Conservation (phyloP, 495 filamentous ascomycete species). For the Penicillium goetzii region DNA sequence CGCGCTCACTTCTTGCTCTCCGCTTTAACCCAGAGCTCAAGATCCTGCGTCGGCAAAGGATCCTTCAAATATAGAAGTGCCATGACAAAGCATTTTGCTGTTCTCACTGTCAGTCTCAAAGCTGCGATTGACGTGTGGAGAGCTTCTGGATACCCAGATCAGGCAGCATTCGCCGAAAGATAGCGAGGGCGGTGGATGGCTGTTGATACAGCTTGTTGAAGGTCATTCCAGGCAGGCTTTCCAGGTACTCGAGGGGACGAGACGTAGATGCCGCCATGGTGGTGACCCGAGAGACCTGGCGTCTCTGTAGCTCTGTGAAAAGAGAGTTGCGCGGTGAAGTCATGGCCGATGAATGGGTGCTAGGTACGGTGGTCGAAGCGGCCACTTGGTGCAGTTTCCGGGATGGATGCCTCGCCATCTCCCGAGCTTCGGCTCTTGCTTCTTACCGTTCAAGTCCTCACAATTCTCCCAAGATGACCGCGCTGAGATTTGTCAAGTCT, state of each 20-base stretch:
- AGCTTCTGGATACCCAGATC: conserved; percentile 68
- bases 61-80: conserved; percentile 83
- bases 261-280: conserved; percentile 71
- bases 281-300: conserved; percentile 35
- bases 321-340: conserved; percentile 20
- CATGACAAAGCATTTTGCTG: conserved; percentile 95
- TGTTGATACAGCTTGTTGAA: conserved; percentile 91
- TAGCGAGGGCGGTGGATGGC: conserved; percentile 90
- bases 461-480: conserved; percentile 48
- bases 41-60: conserved; percentile 71
- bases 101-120: conserved; percentile 30
- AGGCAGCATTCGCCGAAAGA: conserved; percentile 96
- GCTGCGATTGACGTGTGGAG: conserved; percentile 12
- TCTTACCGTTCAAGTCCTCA: not conserved
- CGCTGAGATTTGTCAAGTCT: conserved; percentile 65
- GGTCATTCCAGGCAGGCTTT: conserved; percentile 83
- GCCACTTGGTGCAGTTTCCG: conserved; percentile 42
- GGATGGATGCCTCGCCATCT: conserved; percentile 31
- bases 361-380: conserved; percentile 37
- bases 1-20: conserved; percentile 64
- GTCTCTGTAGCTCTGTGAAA: conserved; percentile 43
- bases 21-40: conserved; percentile 82
- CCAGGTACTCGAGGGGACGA: conserved; percentile 80
- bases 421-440: conserved; percentile 12
- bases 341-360: conserved; percentile 14